Percentiles rank a stretch among this genome's conserved stretches.
phyloP scores from a whole-genome alignment of 225 moss, liverwort and hornwort genomes.

The Ulota crispa region DNA sequence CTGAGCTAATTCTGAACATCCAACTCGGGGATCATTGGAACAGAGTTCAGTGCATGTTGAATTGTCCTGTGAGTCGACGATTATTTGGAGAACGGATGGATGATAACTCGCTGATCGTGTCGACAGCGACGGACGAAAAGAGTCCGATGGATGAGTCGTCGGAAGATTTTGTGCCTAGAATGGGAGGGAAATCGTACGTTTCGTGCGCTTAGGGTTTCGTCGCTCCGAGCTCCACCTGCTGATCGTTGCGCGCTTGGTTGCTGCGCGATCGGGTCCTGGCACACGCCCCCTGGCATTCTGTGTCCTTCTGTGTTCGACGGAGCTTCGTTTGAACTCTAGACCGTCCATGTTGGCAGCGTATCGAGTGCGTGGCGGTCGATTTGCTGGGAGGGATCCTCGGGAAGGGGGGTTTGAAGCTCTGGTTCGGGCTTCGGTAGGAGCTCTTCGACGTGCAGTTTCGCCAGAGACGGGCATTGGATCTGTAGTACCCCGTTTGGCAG shows the following conservation, averaged over 20 bases:
- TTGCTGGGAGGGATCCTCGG: neutral
- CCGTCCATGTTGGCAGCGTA: slow-evolving; percentile 1
- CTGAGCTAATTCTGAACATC: too few species aligned
- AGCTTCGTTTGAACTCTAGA: slow-evolving; percentile 18
- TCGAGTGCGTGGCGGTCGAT: neutral
- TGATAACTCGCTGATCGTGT: neutral
- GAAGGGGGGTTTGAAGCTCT: slow-evolving; percentile 1
- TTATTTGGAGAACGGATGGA: neutral
- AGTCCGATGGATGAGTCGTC: neutral
- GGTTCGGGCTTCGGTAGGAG: neutral
- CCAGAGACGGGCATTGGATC: neutral
- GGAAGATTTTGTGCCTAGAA: slow-evolving; percentile 21
- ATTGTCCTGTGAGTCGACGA: neutral
- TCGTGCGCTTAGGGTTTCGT: slow-evolving; percentile 30
- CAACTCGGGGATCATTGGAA: too few species aligned
- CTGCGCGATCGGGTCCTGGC: neutral
- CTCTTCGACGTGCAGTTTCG: neutral
- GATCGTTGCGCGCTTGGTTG: neutral
- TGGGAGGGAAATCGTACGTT: slow-evolving; percentile 18
- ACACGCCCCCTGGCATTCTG: neutral
- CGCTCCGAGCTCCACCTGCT: neutral
- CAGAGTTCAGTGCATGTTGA: too few species aligned
- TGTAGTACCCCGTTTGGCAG: neutral
- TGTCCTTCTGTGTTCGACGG: neutral
- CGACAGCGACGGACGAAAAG: neutral